Percentiles rank a stretch among this genome's conserved stretches.
Conservation (phyloP, 2,329 filamentous ascomycete species). For the Sodiomyces alkalinus region DNA sequence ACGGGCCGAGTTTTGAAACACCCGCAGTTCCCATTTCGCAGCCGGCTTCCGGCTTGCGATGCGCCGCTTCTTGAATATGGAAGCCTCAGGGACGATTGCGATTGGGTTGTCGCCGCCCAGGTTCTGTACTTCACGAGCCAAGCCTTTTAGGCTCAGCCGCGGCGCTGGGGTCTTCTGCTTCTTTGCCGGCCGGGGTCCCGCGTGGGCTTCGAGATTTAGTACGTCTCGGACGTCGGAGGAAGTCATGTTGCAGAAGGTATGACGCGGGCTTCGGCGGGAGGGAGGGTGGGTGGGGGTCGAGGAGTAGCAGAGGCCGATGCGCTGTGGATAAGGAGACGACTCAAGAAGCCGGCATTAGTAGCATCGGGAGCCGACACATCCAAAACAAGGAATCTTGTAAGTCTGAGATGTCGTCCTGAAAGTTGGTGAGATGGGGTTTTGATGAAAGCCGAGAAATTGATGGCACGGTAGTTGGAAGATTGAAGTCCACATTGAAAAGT, state of each 20-base stretch:
- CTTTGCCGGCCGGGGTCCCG: slow-evolving; percentile 46
- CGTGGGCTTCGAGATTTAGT: slow-evolving; percentile 52
- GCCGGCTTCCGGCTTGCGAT: slow-evolving; percentile 39
- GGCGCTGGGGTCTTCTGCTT: slow-evolving; percentile 56
- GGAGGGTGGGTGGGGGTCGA: too few relatives aligned
- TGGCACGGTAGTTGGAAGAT: too few relatives aligned
- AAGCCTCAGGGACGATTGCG: slow-evolving; percentile 46
- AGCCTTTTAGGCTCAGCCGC: slow-evolving; percentile 43
- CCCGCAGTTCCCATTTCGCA: slow-evolving; percentile 48
- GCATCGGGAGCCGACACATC: too few relatives aligned
- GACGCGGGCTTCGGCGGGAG: too few relatives aligned
- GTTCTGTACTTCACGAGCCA: slow-evolving; percentile 51
- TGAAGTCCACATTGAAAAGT: too few relatives aligned
- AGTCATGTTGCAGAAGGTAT: slow-evolving; percentile 35
- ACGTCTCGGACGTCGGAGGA: slow-evolving; percentile 78
- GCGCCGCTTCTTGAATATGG: slow-evolving; percentile 43
- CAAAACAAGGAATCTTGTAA: too few relatives aligned
- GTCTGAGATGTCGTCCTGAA: too few relatives aligned
- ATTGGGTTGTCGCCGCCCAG: slow-evolving; percentile 52
- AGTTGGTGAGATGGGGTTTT: too few relatives aligned
- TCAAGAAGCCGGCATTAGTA: too few relatives aligned
- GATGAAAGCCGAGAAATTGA: too few relatives aligned
- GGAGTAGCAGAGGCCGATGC: too few relatives aligned
- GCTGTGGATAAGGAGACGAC: too few relatives aligned
- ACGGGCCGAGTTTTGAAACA: slow-evolving; percentile 68